phyloP scores from a whole-genome alignment of 1,139 yeast genomes.

The Geotrichum histeridarum region DNA sequence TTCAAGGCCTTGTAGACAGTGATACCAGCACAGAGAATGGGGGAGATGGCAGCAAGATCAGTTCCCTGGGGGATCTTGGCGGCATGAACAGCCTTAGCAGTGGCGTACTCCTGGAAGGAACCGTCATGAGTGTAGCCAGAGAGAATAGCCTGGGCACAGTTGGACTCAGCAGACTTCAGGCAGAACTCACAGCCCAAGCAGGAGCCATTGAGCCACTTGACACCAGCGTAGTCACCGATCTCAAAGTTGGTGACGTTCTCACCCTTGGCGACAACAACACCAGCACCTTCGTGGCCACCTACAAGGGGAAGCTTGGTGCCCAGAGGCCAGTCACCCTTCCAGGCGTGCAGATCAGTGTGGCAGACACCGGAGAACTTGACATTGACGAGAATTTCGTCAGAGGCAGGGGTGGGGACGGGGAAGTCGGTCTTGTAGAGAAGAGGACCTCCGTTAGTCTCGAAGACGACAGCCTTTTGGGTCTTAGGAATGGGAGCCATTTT shows the following conservation, averaged over 20 bases:
- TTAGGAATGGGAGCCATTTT: conserved; percentile 44
- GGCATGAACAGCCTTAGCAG: conserved; percentile 83
- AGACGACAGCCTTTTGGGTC: conserved; percentile 67
- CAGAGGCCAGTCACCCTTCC: conserved; percentile 72
- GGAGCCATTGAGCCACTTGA: conserved; percentile 66
- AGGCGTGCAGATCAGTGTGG: conserved; percentile 66
- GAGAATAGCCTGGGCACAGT: conserved; percentile 61
- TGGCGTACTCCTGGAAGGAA: conserved; percentile 77
- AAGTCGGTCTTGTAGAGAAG: conserved; percentile 52
- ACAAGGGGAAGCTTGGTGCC: conserved; percentile 62
- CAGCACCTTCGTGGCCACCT: conserved; percentile 88
- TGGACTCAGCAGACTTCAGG: conserved; percentile 61
- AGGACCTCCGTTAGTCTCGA: conserved; percentile 64
- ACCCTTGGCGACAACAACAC: conserved; percentile 72
- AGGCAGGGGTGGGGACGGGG: conserved; percentile 57
- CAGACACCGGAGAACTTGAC: conserved; percentile 65
- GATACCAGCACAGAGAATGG: conserved; percentile 76
- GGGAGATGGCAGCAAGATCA: conserved; percentile 70
- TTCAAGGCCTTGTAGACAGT: conserved; percentile 80
- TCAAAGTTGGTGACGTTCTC: conserved; percentile 62
- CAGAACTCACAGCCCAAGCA: conserved; percentile 73
- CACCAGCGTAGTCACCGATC: conserved; percentile 73
- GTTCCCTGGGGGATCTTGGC: conserved; percentile 67
- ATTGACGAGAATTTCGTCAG: conserved; percentile 57
- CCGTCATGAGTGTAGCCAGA: conserved; percentile 82